Evolutionary conservation across 306 rosid genomes (phyloP).

Genomic region (Pyrus communis): DNA sequence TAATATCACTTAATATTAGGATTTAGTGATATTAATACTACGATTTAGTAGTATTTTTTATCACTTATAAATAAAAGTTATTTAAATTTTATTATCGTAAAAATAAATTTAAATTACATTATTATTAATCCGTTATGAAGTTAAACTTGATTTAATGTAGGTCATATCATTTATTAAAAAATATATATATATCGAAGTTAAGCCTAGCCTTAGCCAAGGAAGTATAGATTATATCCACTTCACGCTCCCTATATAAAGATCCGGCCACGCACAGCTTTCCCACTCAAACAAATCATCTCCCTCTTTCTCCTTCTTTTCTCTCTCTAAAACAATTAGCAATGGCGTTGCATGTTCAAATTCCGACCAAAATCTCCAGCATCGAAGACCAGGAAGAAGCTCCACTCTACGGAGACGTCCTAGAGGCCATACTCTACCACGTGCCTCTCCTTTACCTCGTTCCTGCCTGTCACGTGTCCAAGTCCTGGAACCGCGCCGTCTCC

Average conservation of each 20-base stretch:
- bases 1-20: too few species aligned
- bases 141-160: too few species aligned
- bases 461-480: constrained; percentile 42
- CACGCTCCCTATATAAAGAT: background rate
- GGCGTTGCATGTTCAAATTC: background rate
- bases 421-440: constrained; percentile 46
- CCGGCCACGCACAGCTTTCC: background rate
- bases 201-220: too few species aligned
- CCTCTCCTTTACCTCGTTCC: constrained; percentile 49
- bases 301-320: background rate
- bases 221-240: background rate
- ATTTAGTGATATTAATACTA: too few species aligned
- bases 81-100: too few species aligned
- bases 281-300: background rate
- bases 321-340: background rate
- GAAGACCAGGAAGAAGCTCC: constrained; percentile 31
- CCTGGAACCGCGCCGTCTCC: constrained; percentile 52
- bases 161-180: too few species aligned
- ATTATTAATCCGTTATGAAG: fast-evolving
- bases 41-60: too few species aligned
- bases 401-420: constrained; percentile 57
- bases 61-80: too few species aligned
- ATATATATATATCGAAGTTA: too few species aligned
- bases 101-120: fast-evolving
- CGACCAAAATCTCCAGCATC: background rate